phyloP scores from a whole-genome alignment of 306 rosid genomes.

The Quercus bicolor region DNA sequence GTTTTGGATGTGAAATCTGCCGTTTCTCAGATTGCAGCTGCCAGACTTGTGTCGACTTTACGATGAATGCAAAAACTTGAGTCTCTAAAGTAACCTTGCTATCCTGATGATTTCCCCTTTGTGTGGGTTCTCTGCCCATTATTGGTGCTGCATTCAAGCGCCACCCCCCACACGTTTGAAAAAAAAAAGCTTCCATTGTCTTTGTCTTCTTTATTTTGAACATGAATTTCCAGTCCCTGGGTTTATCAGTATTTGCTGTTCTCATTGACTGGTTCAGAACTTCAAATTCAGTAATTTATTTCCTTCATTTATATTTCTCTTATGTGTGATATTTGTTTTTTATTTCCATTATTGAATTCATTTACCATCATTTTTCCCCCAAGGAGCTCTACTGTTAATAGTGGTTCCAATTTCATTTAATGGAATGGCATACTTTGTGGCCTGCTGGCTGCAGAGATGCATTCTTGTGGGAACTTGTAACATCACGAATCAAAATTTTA shows the following conservation, averaged over 20 bases:
- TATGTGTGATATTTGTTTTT: background rate
- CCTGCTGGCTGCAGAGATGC: background rate
- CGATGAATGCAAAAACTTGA: constrained; percentile 68
- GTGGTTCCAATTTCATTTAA: background rate
- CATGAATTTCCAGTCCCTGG: constrained; percentile 22
- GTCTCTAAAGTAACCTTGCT: background rate
- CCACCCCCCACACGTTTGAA: background rate
- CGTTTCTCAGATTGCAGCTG: constrained; percentile 94
- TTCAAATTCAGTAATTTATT: constrained; percentile 22
- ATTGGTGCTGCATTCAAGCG: constrained; percentile 8
- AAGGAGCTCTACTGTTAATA: background rate
- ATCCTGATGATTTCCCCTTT: background rate
- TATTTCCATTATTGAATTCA: background rate
- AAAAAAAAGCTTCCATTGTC: constrained; percentile 11
- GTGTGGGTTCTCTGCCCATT: constrained; percentile 20
- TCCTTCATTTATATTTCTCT: constrained; percentile 9
- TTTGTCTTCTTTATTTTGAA: constrained; percentile 8
- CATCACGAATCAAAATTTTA: too few relatives aligned
- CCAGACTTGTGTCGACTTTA: constrained; percentile 95
- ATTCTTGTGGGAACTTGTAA: background rate
- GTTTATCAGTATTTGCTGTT: constrained; percentile 14
- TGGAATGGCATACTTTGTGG: background rate
- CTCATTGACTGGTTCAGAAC: constrained; percentile 22
- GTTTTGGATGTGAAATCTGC: constrained; percentile 87
- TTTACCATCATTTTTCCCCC: background rate